Evolutionary conservation across 768 basidiomycete genomes (phyloP), one percentile per base, ranked within the genome.

Genomic region (Leccinum subgranulosum): DNA sequence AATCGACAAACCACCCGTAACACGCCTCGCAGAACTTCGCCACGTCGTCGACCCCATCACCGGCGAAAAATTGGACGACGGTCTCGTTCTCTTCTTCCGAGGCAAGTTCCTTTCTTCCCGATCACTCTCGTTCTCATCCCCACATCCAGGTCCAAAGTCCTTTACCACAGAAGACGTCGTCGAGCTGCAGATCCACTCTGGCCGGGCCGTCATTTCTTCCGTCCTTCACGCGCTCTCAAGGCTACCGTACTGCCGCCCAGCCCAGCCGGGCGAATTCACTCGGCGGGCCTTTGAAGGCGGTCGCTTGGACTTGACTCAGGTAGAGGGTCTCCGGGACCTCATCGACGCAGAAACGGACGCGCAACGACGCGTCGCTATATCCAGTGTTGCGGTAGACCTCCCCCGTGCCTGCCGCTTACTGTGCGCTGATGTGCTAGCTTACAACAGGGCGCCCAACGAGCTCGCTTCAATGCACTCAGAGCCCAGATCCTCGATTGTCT

Each of bases 231-330:
- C 87, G 3, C 77, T 95, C 2, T 80, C 85, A 11, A 71, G 70
- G 17, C 56, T 93, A 9, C 83, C 86, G 0, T 81, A 75, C 55
- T 84, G 85, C 51, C 84, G 94, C 4, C 87, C 87, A 6, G 94
- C 94, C 2, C 86, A 88, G 65, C 83, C 87, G 2, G 94, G 94
- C 28, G 94, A 96, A 72, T 96, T 96, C 66, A 94, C 94, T 14
- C 81, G 87, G 27, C 85, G 90, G 46, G 92, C 93, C 0, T 91
- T 92, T 60, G 75, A 86, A 27, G 86, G 83, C 19, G 94, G 94
- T 0, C 80, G 91, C 45, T 75, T 96, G 53, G 93, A 94, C 66
- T 73, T 96, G 55, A 93, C 92, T 0, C 88, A 95, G 73, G 92
- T 92, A 1, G 94, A 96, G 67, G 94, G 92, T 6, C 69, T 96